A percentile compares a stretch with the other conserved stretches of the same genome.
Conservation (phyloP, 306 rosid species). For the Malus asiatica region DNA sequence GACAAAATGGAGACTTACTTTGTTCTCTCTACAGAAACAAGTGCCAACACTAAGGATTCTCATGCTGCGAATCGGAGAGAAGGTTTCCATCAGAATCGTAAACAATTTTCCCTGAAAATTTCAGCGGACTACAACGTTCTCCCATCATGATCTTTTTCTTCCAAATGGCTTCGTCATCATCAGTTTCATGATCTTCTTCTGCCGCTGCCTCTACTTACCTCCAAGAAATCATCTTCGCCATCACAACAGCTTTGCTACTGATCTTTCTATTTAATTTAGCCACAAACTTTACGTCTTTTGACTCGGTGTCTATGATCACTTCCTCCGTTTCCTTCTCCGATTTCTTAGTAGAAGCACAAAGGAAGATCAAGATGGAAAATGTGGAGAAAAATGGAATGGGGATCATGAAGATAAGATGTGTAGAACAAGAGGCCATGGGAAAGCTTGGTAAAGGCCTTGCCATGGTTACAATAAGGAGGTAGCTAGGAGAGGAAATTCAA, state of each 20-base stretch:
- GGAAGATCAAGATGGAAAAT: slow-evolving; percentile 20
- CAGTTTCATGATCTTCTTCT: no score
- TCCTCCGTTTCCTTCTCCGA: slow-evolving; percentile 3
- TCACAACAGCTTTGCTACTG: slow-evolving; percentile 33
- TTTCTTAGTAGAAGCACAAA: slow-evolving; percentile 38
- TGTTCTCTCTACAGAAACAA: no score
- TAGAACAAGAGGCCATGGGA: not conserved
- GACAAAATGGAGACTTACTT: no score
- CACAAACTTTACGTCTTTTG: slow-evolving; percentile 19
- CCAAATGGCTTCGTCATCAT: no score
- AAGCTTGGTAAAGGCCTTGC: slow-evolving; percentile 22
- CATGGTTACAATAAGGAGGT: slow-evolving; percentile 13
- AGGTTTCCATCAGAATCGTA: no score
- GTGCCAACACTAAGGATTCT: no score
- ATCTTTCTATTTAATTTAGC: slow-evolving; percentile 33
- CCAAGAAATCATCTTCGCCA: slow-evolving; percentile 35
- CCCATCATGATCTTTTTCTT: no score
- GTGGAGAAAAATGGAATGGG: slow-evolving; percentile 6
- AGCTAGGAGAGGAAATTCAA: not conserved
- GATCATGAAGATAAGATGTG: slow-evolving; percentile 9
- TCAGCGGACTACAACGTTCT: no score
- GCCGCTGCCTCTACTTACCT: no score
- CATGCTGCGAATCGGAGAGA: no score
- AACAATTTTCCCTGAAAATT: no score
- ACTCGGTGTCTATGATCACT: not conserved